phyloP scores from a whole-genome alignment of 176 grass and related monocot species.

The Paspalum vaginatum region DNA sequence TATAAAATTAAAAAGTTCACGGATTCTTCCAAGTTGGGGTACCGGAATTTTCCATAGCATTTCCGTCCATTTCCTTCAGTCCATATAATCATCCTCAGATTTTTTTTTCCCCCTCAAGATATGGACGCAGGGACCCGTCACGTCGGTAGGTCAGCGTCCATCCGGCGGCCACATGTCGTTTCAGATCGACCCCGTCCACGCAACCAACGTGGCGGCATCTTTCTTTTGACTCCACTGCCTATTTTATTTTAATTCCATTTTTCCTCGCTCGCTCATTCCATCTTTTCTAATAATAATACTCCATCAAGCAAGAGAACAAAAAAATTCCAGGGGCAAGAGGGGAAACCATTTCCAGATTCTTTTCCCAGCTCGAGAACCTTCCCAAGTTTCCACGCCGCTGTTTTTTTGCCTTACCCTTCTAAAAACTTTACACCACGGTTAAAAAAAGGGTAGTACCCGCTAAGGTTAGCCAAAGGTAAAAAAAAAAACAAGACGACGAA shows the following conservation, averaged over 20 bases:
- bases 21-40: background rate
- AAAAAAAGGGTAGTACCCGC: constrained; percentile 45
- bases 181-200: background rate
- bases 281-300: background rate
- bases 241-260: background rate
- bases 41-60: constrained; percentile 5
- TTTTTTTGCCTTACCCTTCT: constrained; percentile 18
- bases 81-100: background rate
- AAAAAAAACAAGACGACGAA: background rate
- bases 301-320: background rate
- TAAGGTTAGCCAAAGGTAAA: constrained; percentile 52
- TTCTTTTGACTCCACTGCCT: background rate
- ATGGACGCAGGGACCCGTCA: background rate
- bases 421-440: constrained; percentile 53
- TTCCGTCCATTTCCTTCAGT: background rate
- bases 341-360: constrained; percentile 5
- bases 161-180: background rate
- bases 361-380: background rate
- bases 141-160: constrained; percentile 34
- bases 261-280: background rate
- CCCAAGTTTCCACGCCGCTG: constrained; percentile 1
- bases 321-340: background rate
- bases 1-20: background rate
- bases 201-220: constrained; percentile 9
- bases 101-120: background rate